Evolutionary conservation across 345 rosid species (phyloP).

Genomic region (Lagerstroemia speciosa): DNA sequence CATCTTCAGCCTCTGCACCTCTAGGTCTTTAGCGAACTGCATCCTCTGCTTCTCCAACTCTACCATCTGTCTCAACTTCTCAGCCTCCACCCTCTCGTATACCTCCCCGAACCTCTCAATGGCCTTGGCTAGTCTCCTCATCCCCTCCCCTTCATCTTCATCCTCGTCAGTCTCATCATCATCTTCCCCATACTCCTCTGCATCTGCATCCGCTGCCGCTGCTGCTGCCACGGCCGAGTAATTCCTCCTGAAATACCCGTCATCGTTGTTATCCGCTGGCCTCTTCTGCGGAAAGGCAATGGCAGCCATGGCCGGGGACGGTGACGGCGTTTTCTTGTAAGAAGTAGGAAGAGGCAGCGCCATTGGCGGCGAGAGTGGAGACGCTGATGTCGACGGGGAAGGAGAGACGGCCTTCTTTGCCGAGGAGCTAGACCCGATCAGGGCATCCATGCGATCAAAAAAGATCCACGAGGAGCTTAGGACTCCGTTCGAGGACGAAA

Average conservation of each 20-base stretch:
- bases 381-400: slow-evolving; percentile 20
- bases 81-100: no score
- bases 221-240: slow-evolving; percentile 82
- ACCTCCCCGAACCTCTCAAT: no score
- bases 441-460: slow-evolving; percentile 58
- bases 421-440: slow-evolving; percentile 59
- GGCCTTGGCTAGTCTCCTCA: no score
- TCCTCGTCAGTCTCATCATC: slow-evolving; percentile 25
- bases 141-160: slow-evolving; percentile 39
- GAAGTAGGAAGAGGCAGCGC: slow-evolving; percentile 31
- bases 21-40: no score
- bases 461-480: slow-evolving; percentile 69
- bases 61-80: no score
- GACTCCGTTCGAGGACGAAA: slow-evolving; percentile 42
- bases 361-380: slow-evolving; percentile 40
- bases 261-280: slow-evolving; percentile 27
- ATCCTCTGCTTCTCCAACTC: no score
- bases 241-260: no score
- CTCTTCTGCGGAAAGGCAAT: slow-evolving; percentile 66
- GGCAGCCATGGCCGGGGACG: slow-evolving; percentile 20
- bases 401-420: slow-evolving; percentile 27
- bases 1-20: slow-evolving; percentile 94
- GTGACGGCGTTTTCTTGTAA: slow-evolving; percentile 10
- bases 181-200: slow-evolving; percentile 41
- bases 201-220: slow-evolving; percentile 40